Base-by-base conservation (phyloP, 2,329 filamentous ascomycete species). In the Ophiostoma pallidulum region DNA sequence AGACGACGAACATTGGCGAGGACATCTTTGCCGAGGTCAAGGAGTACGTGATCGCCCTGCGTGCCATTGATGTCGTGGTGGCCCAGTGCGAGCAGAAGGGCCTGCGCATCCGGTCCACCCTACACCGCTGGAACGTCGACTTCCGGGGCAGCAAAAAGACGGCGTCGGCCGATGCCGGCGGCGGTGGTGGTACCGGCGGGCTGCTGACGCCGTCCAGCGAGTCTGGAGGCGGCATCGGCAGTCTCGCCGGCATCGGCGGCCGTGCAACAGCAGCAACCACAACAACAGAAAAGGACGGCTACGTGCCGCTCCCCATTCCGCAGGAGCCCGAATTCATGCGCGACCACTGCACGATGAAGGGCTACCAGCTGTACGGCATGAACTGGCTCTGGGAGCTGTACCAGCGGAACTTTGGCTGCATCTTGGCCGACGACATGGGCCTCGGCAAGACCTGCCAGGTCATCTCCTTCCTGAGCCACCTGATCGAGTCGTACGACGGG, bases 351-450 rank as follows among this genome's bases (percentile, higher is more conserved):
- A 71, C 76, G 33, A 80, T 98, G 71, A 96, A 97, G 61, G 83
- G 92, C 31, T 97, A 96, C 59, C 92, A 98, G 62, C 69, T 97
- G 18, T 88, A 94, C 26, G 92, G 92, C 4, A 75, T 98, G 44
- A 97, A 97, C 61, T 98, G 92, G 92, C 76, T 98, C 59, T 80
- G 82, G 47, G 67, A 97, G 39, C 74, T 98, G 13, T 94, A 88
- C 67, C 74, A 82, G 45, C 81, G 86, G 49, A 74, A 81, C 24
- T 76, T 94, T 44, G 91, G 87, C 39, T 91, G 89, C 53, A 97
- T 98, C 48, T 72, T 98, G 16, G 92, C 92, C 2, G 92, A 98
- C 61, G 92, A 98, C 61, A 98, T 98, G 92, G 92, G 86, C 44
- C 71, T 91, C 35, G 92, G 92, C 39, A 98, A 98, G 71, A 98